phyloP scores from a whole-genome alignment of 306 rosid species.

The Vigna angularis region DNA sequence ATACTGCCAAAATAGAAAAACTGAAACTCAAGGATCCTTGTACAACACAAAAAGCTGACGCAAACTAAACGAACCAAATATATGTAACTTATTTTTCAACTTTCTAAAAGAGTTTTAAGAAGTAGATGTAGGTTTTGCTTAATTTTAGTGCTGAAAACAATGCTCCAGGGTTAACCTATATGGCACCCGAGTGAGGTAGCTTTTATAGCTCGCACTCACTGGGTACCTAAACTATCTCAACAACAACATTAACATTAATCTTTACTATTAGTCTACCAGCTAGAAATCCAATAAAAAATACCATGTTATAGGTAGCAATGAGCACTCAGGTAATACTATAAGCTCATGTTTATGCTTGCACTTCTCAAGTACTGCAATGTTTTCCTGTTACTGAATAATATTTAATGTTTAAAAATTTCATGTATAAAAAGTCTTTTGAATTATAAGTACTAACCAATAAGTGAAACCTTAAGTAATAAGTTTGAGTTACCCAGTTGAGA shows the following conservation, averaged over 20 bases:
- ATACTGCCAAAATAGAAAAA: neutral
- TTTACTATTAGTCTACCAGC: neutral
- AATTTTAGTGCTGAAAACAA: neutral
- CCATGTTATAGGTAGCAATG: neutral
- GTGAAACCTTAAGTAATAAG: slow-evolving; percentile 16
- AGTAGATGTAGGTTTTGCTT: neutral
- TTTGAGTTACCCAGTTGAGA: neutral
- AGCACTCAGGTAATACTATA: neutral
- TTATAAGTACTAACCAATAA: neutral
- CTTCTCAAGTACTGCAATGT: neutral
- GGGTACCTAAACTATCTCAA: neutral
- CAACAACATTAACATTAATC: neutral
- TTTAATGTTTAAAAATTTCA: neutral
- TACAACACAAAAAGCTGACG: neutral
- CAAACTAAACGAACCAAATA: neutral
- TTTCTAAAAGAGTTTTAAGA: neutral
- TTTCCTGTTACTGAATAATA: neutral
- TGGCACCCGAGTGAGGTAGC: neutral
- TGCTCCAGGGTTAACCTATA: neutral
- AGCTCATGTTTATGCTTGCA: neutral
- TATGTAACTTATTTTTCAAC: neutral
- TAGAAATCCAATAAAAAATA: neutral
- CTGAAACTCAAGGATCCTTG: neutral
- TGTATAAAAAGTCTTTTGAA: neutral
- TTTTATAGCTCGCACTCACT: neutral